Evolutionary conservation across 2,329 filamentous ascomycete genomes (phyloP).

Genomic region (Penicillium rolfsii): DNA sequence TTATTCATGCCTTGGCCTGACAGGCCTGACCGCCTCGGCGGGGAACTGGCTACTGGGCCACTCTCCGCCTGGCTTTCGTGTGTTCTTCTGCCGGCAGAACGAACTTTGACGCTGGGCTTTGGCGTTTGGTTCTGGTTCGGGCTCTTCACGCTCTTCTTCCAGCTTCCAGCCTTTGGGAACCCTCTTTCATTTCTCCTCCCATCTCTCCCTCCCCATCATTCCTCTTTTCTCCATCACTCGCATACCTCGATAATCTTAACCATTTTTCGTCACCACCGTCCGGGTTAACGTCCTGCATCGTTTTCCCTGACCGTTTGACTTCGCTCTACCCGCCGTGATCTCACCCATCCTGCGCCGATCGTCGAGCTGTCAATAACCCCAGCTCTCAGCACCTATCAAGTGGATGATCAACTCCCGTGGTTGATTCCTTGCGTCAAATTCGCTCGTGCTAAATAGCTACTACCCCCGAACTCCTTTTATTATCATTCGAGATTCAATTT

Average conservation of each 20-base stretch:
- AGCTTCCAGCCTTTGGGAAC: constrained; percentile 16
- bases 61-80: constrained; percentile 21
- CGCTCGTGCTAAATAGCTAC: not conserved
- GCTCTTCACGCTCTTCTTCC: constrained; percentile 14
- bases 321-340: constrained; percentile 32
- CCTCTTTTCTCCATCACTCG: too few relatives aligned
- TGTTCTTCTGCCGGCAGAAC: constrained; percentile 25
- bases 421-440: not conserved
- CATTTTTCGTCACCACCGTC: constrained; percentile 26
- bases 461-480: constrained; percentile 2
- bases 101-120: constrained; percentile 26
- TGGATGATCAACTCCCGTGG: constrained; percentile 11
- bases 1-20: too few relatives aligned
- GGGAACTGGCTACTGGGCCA: constrained; percentile 19
- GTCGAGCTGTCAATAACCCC: constrained; percentile 22
- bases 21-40: constrained; percentile 27
- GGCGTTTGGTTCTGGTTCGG: constrained; percentile 23
- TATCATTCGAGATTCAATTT: constrained; percentile 27
- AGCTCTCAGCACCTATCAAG: constrained; percentile 7
- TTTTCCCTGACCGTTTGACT: constrained; percentile 37
- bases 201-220: constrained; percentile 8
- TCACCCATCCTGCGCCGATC: constrained; percentile 25
- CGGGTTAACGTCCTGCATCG: constrained; percentile 49
- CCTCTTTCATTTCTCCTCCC: constrained; percentile 17
- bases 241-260: not conserved